These are phyloP conservation scores for Aureobasidium sp. DNA, from an alignment of 2,329 filamentous ascomycete genomes.

Conservation along the genomic window DNA sequence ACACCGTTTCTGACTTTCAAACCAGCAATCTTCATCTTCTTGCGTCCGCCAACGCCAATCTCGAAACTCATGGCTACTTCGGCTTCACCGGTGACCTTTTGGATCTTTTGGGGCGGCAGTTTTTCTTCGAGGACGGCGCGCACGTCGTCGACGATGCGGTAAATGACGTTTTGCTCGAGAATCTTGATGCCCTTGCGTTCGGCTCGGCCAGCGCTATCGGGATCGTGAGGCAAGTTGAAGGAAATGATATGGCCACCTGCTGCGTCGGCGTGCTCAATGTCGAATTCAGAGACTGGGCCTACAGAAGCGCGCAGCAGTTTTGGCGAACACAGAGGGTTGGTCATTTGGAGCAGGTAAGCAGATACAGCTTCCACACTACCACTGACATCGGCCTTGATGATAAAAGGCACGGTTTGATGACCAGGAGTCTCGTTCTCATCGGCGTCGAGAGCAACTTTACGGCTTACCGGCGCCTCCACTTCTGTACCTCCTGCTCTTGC, in stretches of 20 bases:
- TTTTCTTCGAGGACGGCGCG: constrained; percentile 59
- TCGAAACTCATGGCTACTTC: constrained; percentile 76
- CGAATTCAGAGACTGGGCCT: constrained; percentile 73
- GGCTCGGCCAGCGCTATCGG: constrained; percentile 58
- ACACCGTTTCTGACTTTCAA: constrained; percentile 78
- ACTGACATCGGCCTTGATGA: constrained; percentile 86
- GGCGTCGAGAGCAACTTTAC: constrained; percentile 21
- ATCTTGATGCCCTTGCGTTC: constrained; percentile 65
- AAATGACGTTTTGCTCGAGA: constrained; percentile 80
- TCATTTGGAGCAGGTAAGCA: constrained; percentile 66
- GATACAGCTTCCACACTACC: constrained; percentile 88
- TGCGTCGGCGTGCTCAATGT: constrained; percentile 76
- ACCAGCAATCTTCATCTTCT: constrained; percentile 70
- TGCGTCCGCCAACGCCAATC: constrained; percentile 67
- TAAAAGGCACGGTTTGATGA: constrained; percentile 61
- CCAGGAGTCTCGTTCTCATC: constrained; percentile 40
- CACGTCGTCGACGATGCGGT: constrained; percentile 67
- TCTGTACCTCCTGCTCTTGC: constrained; percentile 22
- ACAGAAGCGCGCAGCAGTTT: constrained; percentile 69
- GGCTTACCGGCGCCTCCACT: not conserved
- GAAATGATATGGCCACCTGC: constrained; percentile 71
- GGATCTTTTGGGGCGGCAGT: constrained; percentile 57
- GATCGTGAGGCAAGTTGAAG: constrained; percentile 70
- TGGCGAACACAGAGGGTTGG: constrained; percentile 74
- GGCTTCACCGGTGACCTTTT: constrained; percentile 75